Conservation (phyloP, 208 protist species). For the Crithidia thermophila region DNA sequence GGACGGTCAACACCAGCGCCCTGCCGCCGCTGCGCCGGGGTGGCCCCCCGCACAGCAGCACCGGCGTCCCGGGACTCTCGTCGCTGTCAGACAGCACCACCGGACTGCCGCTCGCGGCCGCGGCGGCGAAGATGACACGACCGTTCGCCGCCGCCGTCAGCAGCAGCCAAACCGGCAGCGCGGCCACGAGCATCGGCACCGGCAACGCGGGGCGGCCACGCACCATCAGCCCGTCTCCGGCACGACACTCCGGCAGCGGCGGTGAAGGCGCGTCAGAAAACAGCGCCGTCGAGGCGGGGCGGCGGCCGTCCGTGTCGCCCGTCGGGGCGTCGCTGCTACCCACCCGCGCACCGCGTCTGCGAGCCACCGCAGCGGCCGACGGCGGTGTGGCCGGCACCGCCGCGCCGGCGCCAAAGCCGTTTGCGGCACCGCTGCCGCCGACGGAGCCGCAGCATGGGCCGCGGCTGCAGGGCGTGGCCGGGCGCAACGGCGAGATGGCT, state of each 20-base stretch:
- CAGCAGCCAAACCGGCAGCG: neutral
- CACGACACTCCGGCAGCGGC: neutral
- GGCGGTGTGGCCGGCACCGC: neutral
- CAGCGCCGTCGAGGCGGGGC: neutral
- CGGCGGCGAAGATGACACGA: constrained; percentile 2
- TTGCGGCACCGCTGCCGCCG: constrained; percentile 53
- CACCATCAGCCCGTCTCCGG: neutral
- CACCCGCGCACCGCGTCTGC: neutral
- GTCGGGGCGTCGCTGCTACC: neutral
- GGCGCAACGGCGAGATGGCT: constrained; percentile 60
- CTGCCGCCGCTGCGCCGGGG: constrained; percentile 42
- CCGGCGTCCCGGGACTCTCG: constrained; percentile 13
- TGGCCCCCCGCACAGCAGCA: neutral
- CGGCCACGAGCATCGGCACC: neutral
- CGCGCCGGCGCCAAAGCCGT: constrained; percentile 1
- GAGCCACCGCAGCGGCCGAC: neutral
- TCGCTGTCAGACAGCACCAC: neutral
- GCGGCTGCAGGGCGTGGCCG: constrained; percentile 54
- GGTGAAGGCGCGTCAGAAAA: no score
- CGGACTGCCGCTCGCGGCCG: neutral
- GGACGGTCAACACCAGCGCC: constrained; percentile 56
- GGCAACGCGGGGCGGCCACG: neutral
- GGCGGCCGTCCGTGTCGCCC: neutral
- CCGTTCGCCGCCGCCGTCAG: neutral
- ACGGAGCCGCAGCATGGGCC: constrained; percentile 52